These are phyloP conservation scores for Lentinula aciculospora DNA, from an alignment of 768 basidiomycete species.

Conservation along the genomic window DNA sequence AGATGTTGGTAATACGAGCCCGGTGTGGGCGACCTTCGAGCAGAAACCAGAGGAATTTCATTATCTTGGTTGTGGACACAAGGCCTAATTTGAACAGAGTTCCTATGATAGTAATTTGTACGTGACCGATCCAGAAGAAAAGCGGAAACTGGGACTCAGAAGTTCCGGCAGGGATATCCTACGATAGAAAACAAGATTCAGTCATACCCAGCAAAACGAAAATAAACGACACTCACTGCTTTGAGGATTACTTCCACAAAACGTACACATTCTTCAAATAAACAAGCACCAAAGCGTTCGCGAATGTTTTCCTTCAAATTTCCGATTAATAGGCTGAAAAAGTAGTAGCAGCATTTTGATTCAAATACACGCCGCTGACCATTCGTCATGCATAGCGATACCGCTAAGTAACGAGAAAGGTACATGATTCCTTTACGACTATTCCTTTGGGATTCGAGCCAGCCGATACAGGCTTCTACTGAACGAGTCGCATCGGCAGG, in stretches of 20 bases:
- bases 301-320: not conserved
- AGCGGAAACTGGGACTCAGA: not conserved
- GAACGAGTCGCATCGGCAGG: not conserved
- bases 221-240: not conserved
- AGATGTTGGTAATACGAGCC: not conserved
- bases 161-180: not conserved
- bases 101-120: not conserved
- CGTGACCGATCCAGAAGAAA: not conserved
- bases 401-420: not conserved
- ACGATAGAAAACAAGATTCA: not conserved
- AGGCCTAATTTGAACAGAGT: not conserved
- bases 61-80: not conserved
- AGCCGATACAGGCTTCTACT: not conserved
- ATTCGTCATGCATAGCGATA: not conserved
- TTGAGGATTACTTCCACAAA: not conserved
- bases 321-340: not conserved
- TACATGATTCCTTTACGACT: not conserved
- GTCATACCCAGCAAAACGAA: not conserved
- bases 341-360: not conserved
- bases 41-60: not conserved
- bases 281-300: not conserved
- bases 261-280: not conserved
- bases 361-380: not conserved
- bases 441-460: not conserved
- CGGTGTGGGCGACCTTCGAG: not conserved